Evolutionary conservation across 2,329 filamentous ascomycete genomes (phyloP).

Genomic region (Hymenoscyphus linearis): DNA sequence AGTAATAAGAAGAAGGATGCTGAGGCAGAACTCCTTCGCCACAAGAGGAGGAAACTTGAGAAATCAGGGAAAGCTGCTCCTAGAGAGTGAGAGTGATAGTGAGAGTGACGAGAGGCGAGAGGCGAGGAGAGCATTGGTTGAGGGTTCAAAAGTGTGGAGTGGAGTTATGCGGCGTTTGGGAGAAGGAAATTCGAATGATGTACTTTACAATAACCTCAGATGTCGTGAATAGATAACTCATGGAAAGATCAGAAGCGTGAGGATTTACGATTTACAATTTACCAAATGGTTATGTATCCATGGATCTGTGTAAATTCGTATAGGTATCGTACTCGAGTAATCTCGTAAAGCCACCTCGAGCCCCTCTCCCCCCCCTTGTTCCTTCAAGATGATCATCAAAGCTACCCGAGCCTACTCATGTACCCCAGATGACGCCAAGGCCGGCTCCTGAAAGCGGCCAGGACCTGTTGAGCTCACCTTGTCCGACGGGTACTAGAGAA

Average conservation of each 20-base stretch:
- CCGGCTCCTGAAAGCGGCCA: background rate
- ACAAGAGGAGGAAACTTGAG: slow-evolving; percentile 88
- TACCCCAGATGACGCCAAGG: background rate
- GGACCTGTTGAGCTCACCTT: too few species aligned
- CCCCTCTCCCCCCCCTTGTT: background rate
- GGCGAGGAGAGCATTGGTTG: too few species aligned
- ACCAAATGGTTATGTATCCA: too few species aligned
- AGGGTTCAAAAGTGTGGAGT: slow-evolving; percentile 21
- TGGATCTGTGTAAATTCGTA: too few species aligned
- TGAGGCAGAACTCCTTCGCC: slow-evolving; percentile 79
- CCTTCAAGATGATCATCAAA: too few species aligned
- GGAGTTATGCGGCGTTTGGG: slow-evolving; percentile 17
- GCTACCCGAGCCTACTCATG: background rate
- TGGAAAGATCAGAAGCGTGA: too few species aligned
- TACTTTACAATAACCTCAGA: slow-evolving; percentile 5
- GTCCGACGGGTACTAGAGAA: too few species aligned
- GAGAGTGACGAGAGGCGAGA: slow-evolving; percentile 3
- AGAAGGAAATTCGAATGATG: slow-evolving; percentile 7
- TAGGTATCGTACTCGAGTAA: too few species aligned
- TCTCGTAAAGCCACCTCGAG: too few species aligned
- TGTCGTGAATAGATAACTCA: background rate
- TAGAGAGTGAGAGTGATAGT: slow-evolving; percentile 19
- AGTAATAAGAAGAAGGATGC: slow-evolving; percentile 89
- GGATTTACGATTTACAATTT: too few species aligned
- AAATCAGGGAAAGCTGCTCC: slow-evolving; percentile 36